Percentiles rank a stretch among this genome's conserved stretches.
Evolutionary conservation across 2,329 filamentous ascomycete genomes (phyloP).

Genomic region (Bipolaris gigantea): DNA sequence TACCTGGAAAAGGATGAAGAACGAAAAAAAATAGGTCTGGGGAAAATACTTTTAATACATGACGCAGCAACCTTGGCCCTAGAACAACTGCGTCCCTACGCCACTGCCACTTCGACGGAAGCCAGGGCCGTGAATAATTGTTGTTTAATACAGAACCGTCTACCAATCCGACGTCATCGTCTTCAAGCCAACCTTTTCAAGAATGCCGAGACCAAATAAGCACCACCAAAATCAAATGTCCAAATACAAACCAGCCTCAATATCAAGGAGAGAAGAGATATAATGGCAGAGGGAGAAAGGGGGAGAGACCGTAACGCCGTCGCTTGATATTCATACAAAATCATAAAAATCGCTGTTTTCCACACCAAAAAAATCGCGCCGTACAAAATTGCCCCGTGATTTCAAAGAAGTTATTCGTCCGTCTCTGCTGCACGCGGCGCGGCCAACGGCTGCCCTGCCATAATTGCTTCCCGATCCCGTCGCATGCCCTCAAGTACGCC

Average conservation of each 20-base stretch:
- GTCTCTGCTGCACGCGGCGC: slow-evolving; percentile 18
- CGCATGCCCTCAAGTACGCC: slow-evolving; percentile 73
- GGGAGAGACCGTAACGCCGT: slow-evolving; percentile 34
- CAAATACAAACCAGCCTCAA: slow-evolving; percentile 6
- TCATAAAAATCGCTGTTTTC: slow-evolving; percentile 7
- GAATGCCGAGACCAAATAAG: neutral
- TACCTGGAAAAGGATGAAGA: too few species aligned
- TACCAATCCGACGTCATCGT: too few species aligned
- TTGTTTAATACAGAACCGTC: neutral
- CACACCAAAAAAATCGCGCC: neutral
- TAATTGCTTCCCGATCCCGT: slow-evolving; percentile 56
- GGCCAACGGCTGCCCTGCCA: slow-evolving; percentile 28
- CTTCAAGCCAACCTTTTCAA: neutral
- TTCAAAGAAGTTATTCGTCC: slow-evolving; percentile 22
- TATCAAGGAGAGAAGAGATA: slow-evolving; percentile 11
- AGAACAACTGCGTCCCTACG: neutral
- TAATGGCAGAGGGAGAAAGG: slow-evolving; percentile 6
- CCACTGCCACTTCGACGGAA: neutral
- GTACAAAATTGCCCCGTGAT: neutral
- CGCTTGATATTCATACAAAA: slow-evolving; percentile 33
- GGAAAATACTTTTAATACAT: neutral
- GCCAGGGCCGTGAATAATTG: neutral
- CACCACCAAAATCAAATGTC: slow-evolving; percentile 26
- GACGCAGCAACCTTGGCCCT: too few species aligned
- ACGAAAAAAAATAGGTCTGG: neutral